Conservation (phyloP, 176 grass and related monocot genomes). For the Triticum monococcum region DNA sequence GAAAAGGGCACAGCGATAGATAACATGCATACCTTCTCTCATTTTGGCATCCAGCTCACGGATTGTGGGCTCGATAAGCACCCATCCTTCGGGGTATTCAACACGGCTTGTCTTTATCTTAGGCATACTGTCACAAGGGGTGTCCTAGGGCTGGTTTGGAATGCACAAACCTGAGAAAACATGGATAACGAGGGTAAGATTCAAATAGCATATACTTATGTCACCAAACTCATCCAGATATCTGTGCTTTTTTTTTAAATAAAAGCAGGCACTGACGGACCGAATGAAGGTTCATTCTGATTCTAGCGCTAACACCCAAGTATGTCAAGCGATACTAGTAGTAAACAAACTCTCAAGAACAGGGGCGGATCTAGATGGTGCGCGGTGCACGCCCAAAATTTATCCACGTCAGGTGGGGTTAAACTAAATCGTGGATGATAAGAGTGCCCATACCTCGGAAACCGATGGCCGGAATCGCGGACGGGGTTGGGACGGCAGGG, state of each 20-base stretch:
- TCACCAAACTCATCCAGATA: not conserved
- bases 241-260: not conserved
- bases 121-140: not conserved
- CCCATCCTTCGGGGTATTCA: constrained; percentile 87
- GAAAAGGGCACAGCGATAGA: not conserved
- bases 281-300: not conserved
- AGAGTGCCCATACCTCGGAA: not conserved
- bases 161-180: not conserved
- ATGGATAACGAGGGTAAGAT: not conserved
- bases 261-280: too few species aligned
- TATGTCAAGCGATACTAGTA: not conserved
- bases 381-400: not conserved
- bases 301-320: not conserved
- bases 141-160: not conserved
- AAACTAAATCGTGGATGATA: not conserved
- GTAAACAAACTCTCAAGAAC: not conserved
- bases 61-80: constrained; percentile 82
- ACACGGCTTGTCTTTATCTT: constrained; percentile 20
- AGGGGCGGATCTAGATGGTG: not conserved
- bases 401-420: not conserved
- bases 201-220: not conserved
- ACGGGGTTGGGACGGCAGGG: not conserved
- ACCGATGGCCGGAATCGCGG: not conserved
- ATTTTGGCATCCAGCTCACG: constrained; percentile 88
- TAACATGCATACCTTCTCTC: constrained; percentile 60